Conservation (phyloP, 2,329 filamentous ascomycete genomes). For the Arachnomyces sp. region DNA sequence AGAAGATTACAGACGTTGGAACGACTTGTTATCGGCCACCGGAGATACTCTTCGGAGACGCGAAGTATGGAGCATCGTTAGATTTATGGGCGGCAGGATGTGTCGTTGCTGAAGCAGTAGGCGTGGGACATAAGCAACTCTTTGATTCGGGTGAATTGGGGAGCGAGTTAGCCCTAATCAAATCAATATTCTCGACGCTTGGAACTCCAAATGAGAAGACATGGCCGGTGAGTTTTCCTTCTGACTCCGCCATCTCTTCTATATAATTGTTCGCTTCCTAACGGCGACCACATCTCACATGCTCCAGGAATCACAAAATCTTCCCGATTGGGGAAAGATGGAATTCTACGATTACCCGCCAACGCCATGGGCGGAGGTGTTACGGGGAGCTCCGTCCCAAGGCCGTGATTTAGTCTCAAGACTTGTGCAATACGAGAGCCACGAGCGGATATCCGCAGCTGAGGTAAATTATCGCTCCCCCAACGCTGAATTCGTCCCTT, state of each 20-base stretch:
- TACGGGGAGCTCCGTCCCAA: constrained; percentile 52
- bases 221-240: constrained; percentile 63
- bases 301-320: constrained; percentile 34
- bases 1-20: constrained; percentile 86
- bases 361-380: constrained; percentile 60
- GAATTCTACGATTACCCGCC: constrained; percentile 68
- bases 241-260: constrained; percentile 1
- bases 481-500: not conserved
- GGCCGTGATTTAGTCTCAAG: constrained; percentile 59
- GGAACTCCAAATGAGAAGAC: constrained; percentile 73
- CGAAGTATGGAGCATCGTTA: constrained; percentile 60
- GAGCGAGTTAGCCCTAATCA: constrained; percentile 81
- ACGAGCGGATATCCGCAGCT: constrained; percentile 57
- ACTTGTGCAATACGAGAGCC: constrained; percentile 66
- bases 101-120: constrained; percentile 69
- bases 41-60: constrained; percentile 81
- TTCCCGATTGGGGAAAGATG: constrained; percentile 82
- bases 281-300: constrained; percentile 4
- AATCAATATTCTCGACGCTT: constrained; percentile 85
- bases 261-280: not conserved
- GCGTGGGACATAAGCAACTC: constrained; percentile 51
- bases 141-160: constrained; percentile 88
- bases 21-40: constrained; percentile 87
- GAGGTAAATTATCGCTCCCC: constrained; percentile 42
- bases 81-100: constrained; percentile 89